These are phyloP conservation scores for Heterobasidion parviporum DNA, from an alignment of 1,284 basidiomycete genomes.

Conservation along the genomic window DNA sequence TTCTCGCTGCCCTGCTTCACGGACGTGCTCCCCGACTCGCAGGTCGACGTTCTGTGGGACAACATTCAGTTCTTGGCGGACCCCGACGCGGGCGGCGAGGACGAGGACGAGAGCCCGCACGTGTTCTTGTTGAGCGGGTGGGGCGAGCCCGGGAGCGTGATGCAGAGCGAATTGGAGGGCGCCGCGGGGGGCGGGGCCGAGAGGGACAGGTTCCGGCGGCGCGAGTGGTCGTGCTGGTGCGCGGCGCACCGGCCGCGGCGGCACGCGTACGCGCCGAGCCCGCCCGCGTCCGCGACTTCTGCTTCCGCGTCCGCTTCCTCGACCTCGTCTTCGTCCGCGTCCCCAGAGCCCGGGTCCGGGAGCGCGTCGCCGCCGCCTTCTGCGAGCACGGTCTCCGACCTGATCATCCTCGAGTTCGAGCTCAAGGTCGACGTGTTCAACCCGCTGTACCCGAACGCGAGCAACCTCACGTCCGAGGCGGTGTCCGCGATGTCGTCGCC, in stretches of 20 bases:
- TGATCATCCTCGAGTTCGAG: slow-evolving; percentile 80
- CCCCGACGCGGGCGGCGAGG: slow-evolving; percentile 37
- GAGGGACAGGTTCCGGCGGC: slow-evolving; percentile 28
- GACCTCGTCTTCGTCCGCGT: neutral
- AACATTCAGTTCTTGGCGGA: slow-evolving; percentile 66
- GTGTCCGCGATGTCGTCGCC: neutral
- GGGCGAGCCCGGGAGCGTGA: slow-evolving; percentile 49
- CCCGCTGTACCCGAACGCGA: slow-evolving; percentile 50
- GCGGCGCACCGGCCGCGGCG: slow-evolving; percentile 60
- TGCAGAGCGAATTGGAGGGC: too few relatives aligned
- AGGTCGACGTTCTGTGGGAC: slow-evolving; percentile 72
- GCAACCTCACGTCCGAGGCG: neutral
- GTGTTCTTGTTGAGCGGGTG: slow-evolving; percentile 70
- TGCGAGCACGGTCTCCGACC: slow-evolving; percentile 11
- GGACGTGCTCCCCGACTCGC: slow-evolving; percentile 60
- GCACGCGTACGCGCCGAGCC: slow-evolving; percentile 5
- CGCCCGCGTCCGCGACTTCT: neutral
- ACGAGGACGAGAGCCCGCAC: slow-evolving; percentile 54
- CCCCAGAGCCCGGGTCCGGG: neutral
- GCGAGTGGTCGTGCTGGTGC: slow-evolving; percentile 82
- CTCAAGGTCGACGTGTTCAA: slow-evolving; percentile 69
- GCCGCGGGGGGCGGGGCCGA: slow-evolving; percentile 25
- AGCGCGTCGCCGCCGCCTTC: neutral
- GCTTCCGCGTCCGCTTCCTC: too few relatives aligned
- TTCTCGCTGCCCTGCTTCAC: slow-evolving; percentile 77